A percentile compares a stretch with the other conserved stretches of the same genome.
Evolutionary conservation across 2,329 filamentous ascomycete species (phyloP).

Genomic region (Ophiostoma quercus): DNA sequence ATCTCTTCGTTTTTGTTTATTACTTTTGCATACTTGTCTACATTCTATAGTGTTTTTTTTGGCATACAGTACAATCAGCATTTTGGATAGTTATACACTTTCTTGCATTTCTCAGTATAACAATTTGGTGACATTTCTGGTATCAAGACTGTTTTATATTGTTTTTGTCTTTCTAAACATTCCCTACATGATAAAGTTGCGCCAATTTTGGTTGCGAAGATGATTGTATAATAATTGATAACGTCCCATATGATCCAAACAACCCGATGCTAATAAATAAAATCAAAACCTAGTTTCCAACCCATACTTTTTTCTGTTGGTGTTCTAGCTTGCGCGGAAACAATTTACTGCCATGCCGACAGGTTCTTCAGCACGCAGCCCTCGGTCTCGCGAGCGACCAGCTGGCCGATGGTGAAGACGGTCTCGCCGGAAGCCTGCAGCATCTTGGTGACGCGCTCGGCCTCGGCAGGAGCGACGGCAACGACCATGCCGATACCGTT

Average conservation of each 20-base stretch:
- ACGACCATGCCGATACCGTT: conserved; percentile 94
- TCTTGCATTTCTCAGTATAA: background rate
- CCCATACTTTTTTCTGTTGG: background rate
- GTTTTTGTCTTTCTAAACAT: conserved; percentile 6
- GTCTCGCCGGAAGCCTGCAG: conserved; percentile 67
- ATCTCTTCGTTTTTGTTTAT: background rate
- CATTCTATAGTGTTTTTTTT: background rate
- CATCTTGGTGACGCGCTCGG: conserved; percentile 52
- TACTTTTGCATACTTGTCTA: background rate
- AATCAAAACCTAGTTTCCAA: background rate
- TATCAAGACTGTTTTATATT: conserved; percentile 10
- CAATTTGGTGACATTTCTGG: background rate
- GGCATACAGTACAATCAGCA: conserved; percentile 17
- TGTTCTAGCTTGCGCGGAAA: background rate
- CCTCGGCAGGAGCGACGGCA: conserved; percentile 71
- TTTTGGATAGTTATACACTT: conserved; percentile 8
- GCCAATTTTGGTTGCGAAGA: conserved; percentile 10
- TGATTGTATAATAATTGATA: conserved; percentile 11
- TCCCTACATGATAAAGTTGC: background rate
- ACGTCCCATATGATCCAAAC: conserved; percentile 14
- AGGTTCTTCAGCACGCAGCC: conserved; percentile 61
- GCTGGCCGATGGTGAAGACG: conserved; percentile 68
- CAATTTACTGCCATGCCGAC: conserved; percentile 35
- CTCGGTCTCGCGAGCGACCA: conserved; percentile 53
- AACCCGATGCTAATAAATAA: conserved; percentile 10